Conservation (phyloP, 139 green algal genomes). For the Medakamo hakoo region DNA sequence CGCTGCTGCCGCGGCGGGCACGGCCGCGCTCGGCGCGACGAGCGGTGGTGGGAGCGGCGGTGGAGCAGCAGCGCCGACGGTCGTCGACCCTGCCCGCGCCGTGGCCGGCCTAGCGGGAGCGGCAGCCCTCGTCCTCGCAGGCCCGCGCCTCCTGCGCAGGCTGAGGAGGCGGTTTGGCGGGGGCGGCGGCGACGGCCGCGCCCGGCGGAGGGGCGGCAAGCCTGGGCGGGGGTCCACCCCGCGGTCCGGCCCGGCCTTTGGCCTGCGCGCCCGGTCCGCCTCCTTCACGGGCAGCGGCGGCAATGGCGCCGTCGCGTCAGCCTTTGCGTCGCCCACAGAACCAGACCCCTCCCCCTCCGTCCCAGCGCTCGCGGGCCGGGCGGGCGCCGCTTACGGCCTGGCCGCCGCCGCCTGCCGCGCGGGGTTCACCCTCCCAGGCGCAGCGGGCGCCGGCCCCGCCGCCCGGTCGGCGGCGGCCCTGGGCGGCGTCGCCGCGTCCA, state of each 20-base stretch:
- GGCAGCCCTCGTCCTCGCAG: background rate
- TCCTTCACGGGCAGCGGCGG: slow-evolving; percentile 1
- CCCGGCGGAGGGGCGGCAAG: too few relatives aligned
- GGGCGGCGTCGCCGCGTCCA: slow-evolving; percentile 28
- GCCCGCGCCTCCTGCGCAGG: background rate
- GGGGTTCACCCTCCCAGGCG: slow-evolving; percentile 55
- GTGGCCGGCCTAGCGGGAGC: background rate
- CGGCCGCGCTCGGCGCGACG: slow-evolving; percentile 37
- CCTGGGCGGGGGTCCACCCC: too few relatives aligned
- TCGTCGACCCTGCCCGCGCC: background rate
- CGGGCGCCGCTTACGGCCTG: slow-evolving; percentile 69
- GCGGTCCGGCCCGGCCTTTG: too few relatives aligned
- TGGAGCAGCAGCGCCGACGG: too few relatives aligned
- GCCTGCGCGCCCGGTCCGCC: background rate
- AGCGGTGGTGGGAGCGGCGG: slow-evolving; percentile 4
- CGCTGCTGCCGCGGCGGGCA: slow-evolving; percentile 26
- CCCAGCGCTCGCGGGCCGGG: slow-evolving; percentile 24
- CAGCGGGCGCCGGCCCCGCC: too few relatives aligned
- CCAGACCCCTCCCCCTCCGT: background rate
- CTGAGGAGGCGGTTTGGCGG: background rate
- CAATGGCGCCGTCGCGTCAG: too few relatives aligned
- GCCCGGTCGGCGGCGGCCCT: slow-evolving; percentile 26
- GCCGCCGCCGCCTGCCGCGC: slow-evolving; percentile 39
- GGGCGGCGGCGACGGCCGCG: too few relatives aligned
- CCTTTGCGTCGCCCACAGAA: too few relatives aligned